Conservation (phyloP, 768 basidiomycete species). For the Tulasnella sp. region DNA sequence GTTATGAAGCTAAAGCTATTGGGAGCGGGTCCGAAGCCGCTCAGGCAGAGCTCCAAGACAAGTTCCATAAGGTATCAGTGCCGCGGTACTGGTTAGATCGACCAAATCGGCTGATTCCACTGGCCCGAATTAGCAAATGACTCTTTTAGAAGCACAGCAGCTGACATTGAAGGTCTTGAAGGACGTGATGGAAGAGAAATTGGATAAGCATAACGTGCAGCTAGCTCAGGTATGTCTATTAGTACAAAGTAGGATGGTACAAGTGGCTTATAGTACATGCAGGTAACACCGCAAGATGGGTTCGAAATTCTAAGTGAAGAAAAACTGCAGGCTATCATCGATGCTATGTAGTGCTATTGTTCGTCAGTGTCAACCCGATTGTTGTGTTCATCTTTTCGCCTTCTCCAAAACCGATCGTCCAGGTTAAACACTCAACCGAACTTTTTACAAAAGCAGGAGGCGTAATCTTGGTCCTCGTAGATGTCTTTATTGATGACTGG, state of each 20-base stretch:
- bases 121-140: constrained; percentile 64
- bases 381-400: neutral
- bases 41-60: constrained; percentile 92
- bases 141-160: constrained; percentile 74
- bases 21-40: constrained; percentile 97
- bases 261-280: neutral
- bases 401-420: too few species aligned
- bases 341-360: constrained; percentile 34
- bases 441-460: too few species aligned
- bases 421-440: too few species aligned
- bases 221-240: constrained; percentile 63
- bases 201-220: constrained; percentile 98
- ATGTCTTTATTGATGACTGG: neutral
- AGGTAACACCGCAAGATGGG: constrained; percentile 77
- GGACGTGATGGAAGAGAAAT: constrained; percentile 99
- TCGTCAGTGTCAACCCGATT: neutral
- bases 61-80: constrained; percentile 78
- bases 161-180: constrained; percentile 84
- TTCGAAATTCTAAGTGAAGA: constrained; percentile 82
- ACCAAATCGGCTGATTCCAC: neutral
- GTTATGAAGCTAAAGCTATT: constrained; percentile 97
- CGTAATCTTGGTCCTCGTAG: neutral
- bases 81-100: neutral
- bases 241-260: neutral
- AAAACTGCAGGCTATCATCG: constrained; percentile 71